phyloP scores from a whole-genome alignment of 169 alveolate species.

The Plasmodium sp. region DNA sequence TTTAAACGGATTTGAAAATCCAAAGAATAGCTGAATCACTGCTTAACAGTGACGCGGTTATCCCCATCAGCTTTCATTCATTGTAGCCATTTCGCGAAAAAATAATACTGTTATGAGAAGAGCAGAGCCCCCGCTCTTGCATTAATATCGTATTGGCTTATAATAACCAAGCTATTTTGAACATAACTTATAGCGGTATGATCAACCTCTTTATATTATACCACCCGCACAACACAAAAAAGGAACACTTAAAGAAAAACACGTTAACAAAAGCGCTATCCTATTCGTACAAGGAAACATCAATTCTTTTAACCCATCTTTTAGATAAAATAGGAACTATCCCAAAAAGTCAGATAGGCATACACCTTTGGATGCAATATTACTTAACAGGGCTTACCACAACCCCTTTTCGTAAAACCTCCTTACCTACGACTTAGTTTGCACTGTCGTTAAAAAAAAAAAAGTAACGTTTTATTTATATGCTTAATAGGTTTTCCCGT shows the following conservation, averaged over 20 bases:
- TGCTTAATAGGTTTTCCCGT: conserved; percentile 13
- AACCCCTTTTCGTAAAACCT: neutral
- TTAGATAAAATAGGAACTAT: neutral
- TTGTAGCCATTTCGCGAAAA: neutral
- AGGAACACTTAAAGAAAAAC: neutral
- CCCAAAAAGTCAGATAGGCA: neutral
- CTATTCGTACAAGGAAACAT: neutral
- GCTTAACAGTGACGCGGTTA: neutral
- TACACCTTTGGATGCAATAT: neutral
- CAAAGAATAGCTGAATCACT: neutral
- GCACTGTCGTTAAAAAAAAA: neutral
- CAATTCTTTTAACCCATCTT: neutral
- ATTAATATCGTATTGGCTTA: neutral
- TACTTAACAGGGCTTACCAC: neutral
- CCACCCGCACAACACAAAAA: neutral
- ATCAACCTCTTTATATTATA: neutral
- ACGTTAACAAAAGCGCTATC: neutral
- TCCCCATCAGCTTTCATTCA: neutral
- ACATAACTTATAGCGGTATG: neutral
- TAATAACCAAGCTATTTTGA: neutral
- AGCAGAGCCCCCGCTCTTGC: neutral
- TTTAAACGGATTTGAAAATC: neutral
- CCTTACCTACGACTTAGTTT: neutral
- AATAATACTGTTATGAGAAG: neutral
- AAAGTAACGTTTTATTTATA: neutral